Conservation (phyloP, 345 rosid species). For the Linum trigynum region DNA sequence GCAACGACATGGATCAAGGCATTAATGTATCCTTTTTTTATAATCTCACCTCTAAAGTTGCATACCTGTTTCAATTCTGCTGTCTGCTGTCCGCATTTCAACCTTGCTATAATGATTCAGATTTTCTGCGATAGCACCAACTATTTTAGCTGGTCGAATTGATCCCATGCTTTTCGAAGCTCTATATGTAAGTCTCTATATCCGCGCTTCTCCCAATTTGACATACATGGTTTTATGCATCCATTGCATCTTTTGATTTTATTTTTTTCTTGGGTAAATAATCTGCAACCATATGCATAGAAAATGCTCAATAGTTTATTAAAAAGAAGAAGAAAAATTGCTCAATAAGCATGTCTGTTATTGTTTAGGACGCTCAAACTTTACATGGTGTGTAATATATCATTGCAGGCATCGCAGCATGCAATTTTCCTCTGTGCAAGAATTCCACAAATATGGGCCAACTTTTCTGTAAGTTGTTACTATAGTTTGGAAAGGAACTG, state of each 20-base stretch:
- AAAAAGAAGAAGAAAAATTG: too few relatives aligned
- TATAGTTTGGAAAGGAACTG: too few relatives aligned
- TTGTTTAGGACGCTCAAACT: neutral
- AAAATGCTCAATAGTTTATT: neutral
- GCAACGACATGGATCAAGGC: slow-evolving; percentile 9
- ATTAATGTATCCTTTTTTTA: slow-evolving; percentile 9
- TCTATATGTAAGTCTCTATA: slow-evolving; percentile 55
- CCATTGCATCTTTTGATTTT: neutral
- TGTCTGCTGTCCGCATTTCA: slow-evolving; percentile 1
- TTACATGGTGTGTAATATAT: slow-evolving; percentile 2
- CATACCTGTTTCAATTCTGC: slow-evolving; percentile 1
- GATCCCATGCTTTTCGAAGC: slow-evolving; percentile 83
- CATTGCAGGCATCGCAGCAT: slow-evolving; percentile 85
- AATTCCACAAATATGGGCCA: slow-evolving; percentile 92
- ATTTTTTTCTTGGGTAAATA: neutral
- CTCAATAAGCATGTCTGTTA: neutral
- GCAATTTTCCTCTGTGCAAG: slow-evolving; percentile 83
- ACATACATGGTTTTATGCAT: neutral
- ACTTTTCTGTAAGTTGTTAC: slow-evolving; percentile 51
- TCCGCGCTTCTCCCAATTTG: slow-evolving; percentile 1
- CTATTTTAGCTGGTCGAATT: slow-evolving; percentile 70
- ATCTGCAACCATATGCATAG: neutral
- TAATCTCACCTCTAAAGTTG: neutral
- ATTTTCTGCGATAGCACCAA: slow-evolving; percentile 80
- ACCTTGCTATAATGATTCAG: slow-evolving; percentile 37